Conservation (phyloP, 257 asterid genomes). For the Cynanchum wilfordii region DNA sequence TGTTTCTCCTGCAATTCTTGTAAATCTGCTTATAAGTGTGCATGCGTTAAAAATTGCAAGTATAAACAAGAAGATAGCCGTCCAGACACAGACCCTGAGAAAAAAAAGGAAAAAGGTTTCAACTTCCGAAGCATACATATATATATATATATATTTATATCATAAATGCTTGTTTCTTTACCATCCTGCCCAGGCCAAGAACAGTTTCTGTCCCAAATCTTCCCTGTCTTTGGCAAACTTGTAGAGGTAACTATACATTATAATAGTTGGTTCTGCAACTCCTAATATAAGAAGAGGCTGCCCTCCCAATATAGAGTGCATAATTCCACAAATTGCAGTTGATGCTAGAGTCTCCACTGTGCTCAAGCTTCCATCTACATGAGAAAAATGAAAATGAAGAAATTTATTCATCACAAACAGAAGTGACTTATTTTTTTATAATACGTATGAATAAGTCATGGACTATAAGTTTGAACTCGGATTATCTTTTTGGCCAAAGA, state of each 20-base stretch:
- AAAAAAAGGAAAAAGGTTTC: background rate
- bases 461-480: too few relatives aligned
- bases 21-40: conserved; percentile 34
- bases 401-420: background rate
- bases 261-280: conserved; percentile 62
- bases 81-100: conserved; percentile 55
- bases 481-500: too few relatives aligned
- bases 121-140: too few relatives aligned
- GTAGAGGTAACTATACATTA: conserved; percentile 51
- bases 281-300: conserved; percentile 52
- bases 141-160: too few relatives aligned
- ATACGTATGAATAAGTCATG: too few relatives aligned
- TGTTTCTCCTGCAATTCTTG: conserved; percentile 51
- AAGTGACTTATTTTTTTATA: background rate
- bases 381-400: background rate
- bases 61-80: conserved; percentile 39
- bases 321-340: conserved; percentile 58
- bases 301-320: conserved; percentile 55
- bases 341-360: conserved; percentile 47
- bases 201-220: conserved; percentile 39
- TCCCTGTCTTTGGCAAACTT: conserved; percentile 43
- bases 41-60: conserved; percentile 48
- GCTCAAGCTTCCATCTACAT: conserved; percentile 56
- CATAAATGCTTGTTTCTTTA: conserved; percentile 1
- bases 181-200: conserved; percentile 54